Evolutionary conservation across 2,329 filamentous ascomycete genomes (phyloP).

Genomic region (Stachybotrys chlorohalonatus): DNA sequence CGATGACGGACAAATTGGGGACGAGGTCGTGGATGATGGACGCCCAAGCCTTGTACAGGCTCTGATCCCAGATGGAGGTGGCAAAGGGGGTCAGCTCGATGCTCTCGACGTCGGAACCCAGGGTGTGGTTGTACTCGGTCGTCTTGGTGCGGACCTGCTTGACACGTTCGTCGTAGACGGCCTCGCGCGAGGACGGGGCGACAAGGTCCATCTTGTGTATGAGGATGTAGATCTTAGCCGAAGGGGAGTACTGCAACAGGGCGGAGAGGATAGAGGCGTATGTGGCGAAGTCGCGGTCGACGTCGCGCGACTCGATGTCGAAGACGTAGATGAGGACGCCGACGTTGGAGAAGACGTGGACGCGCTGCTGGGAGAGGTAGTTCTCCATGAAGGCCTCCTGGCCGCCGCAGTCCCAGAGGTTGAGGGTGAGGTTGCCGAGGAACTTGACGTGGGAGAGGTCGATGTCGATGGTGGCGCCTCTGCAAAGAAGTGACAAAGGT

Average conservation of each 20-base stretch:
- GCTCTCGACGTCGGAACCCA: slow-evolving; percentile 19
- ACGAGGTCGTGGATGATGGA: slow-evolving; percentile 96
- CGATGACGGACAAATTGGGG: slow-evolving; percentile 84
- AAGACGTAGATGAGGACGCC: slow-evolving; percentile 99
- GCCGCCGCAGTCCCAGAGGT: slow-evolving; percentile 97
- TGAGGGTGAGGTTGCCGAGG: slow-evolving; percentile 92
- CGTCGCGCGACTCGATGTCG: slow-evolving; percentile 93
- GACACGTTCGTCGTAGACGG: slow-evolving; percentile 78
- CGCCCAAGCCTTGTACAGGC: slow-evolving; percentile 95
- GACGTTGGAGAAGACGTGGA: slow-evolving; percentile 94
- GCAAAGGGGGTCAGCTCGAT: slow-evolving; percentile 80
- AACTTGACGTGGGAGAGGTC: slow-evolving; percentile 99
- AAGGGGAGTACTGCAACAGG: slow-evolving; percentile 71
- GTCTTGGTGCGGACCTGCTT: slow-evolving; percentile 69
- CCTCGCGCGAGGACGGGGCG: slow-evolving; percentile 65
- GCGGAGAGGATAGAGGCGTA: slow-evolving; percentile 88
- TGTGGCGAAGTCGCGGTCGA: slow-evolving; percentile 84
- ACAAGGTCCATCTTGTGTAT: slow-evolving; percentile 99
- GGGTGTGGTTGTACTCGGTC: slow-evolving; percentile 35
- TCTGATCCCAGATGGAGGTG: slow-evolving; percentile 98
- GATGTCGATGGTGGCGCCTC: slow-evolving; percentile 92
- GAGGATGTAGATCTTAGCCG: slow-evolving; percentile 82
- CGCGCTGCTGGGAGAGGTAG: slow-evolving; percentile 89
- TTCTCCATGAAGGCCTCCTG: slow-evolving; percentile 99
- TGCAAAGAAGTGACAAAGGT: slow-evolving; percentile 11